phyloP scores from a whole-genome alignment of 768 basidiomycete genomes.

The Tubosaeta sp. region DNA sequence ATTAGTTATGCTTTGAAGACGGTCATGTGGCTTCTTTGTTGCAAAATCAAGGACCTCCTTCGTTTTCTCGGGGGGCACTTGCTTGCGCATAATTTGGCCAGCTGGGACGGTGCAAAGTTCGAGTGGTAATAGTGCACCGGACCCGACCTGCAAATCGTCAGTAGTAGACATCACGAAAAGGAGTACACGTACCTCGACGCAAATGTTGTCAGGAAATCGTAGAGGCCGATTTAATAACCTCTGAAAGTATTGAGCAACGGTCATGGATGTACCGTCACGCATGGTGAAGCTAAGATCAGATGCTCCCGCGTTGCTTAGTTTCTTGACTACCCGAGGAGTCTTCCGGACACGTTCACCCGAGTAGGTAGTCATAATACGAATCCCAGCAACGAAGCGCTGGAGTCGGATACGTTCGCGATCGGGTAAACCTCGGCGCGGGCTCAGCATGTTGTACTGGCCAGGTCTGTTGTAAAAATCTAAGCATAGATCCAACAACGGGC shows the following conservation, averaged over 20 bases:
- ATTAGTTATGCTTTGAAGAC: slow-evolving; percentile 49
- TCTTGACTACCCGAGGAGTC: slow-evolving; percentile 59
- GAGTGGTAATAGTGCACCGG: slow-evolving; percentile 60
- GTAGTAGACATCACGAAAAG: slow-evolving; percentile 16
- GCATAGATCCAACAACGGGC: slow-evolving; percentile 54
- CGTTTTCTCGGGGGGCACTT: slow-evolving; percentile 64
- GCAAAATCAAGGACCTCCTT: slow-evolving; percentile 62
- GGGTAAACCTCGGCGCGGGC: slow-evolving; percentile 39
- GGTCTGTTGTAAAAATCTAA: slow-evolving; percentile 46
- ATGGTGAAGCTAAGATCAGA: slow-evolving; percentile 50
- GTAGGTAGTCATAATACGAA: slow-evolving; percentile 45
- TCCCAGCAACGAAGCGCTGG: slow-evolving; percentile 51
- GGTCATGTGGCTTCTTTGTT: slow-evolving; percentile 56
- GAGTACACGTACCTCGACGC: slow-evolving; percentile 53
- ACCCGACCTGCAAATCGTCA: slow-evolving; percentile 44
- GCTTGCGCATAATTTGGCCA: slow-evolving; percentile 71
- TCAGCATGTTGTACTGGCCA: slow-evolving; percentile 30
- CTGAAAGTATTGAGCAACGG: slow-evolving; percentile 62
- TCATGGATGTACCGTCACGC: slow-evolving; percentile 51
- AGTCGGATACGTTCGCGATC: slow-evolving; percentile 52
- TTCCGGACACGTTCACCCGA: slow-evolving; percentile 34
- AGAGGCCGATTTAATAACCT: slow-evolving; percentile 49
- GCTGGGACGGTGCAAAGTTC: slow-evolving; percentile 59
- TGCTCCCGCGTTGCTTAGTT: slow-evolving; percentile 52
- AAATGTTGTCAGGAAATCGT: slow-evolving; percentile 58